Conservation (phyloP, 169 alveolate genomes). For the Hepatocystis sp. region DNA sequence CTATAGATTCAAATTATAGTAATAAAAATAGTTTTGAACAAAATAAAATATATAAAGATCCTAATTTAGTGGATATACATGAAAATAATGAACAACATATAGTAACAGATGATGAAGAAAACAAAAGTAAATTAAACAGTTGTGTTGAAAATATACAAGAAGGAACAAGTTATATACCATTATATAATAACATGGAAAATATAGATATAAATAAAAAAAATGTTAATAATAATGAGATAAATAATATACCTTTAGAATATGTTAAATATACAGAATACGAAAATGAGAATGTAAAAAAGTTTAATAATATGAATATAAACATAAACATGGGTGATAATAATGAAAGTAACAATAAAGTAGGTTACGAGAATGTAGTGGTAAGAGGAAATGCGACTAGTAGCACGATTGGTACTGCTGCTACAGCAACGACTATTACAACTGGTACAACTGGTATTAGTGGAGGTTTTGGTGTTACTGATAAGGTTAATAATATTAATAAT, state of each 20-base stretch:
- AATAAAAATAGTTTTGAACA: conserved; percentile 42
- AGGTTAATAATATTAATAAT: neutral
- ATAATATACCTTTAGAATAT: neutral
- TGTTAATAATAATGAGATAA: neutral
- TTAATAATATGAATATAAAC: too few relatives aligned
- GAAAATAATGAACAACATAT: conserved; percentile 24
- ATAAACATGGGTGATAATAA: neutral
- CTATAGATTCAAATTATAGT: conserved; percentile 39
- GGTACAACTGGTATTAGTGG: neutral
- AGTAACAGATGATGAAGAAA: conserved; percentile 8
- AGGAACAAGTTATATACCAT: too few relatives aligned
- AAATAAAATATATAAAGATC: conserved; percentile 9
- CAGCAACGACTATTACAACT: too few relatives aligned
- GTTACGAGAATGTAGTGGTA: too few relatives aligned
- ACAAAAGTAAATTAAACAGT: too few relatives aligned
- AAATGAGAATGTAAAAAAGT: neutral
- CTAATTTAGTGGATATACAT: conserved; percentile 5
- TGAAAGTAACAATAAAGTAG: too few relatives aligned
- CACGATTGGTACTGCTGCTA: too few relatives aligned
- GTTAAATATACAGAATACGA: conserved; percentile 13
- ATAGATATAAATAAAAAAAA: neutral
- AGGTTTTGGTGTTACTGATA: neutral
- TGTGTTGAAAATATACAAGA: too few relatives aligned
- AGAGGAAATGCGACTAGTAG: too few relatives aligned
- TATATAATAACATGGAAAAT: too few relatives aligned